A percentile compares a stretch with the other conserved stretches of the same genome.
Evolutionary conservation across 1,284 basidiomycete genomes (phyloP).

Genomic region (Apiotrichum brassicae): DNA sequence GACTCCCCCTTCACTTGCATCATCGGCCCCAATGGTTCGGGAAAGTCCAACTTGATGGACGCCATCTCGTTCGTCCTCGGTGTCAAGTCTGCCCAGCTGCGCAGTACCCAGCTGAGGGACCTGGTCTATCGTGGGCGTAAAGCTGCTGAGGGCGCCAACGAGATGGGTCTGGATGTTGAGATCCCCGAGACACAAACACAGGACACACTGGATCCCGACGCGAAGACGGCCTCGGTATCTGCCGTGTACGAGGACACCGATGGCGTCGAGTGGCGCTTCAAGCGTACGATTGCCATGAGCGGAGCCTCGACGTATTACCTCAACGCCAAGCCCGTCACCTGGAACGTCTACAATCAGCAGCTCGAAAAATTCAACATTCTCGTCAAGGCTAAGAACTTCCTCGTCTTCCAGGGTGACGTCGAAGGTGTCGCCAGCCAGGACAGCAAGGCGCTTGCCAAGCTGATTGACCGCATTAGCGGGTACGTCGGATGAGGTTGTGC

Average conservation of each 20-base stretch:
- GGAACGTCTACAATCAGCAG: constrained; percentile 75
- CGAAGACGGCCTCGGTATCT: constrained; percentile 88
- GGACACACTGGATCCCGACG: constrained; percentile 50
- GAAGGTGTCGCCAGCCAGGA: constrained; percentile 96
- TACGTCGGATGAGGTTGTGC: constrained; percentile 22
- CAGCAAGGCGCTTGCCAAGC: constrained; percentile 75
- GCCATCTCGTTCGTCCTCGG: constrained; percentile 99
- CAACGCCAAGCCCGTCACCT: constrained; percentile 69
- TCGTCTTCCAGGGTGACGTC: constrained; percentile 99
- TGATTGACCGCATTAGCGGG: constrained; percentile 95
- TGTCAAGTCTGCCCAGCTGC: constrained; percentile 85
- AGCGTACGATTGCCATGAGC: constrained; percentile 67
- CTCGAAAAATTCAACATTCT: constrained; percentile 88
- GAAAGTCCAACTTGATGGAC: constrained; percentile 99
- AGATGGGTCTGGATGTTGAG: constrained; percentile 45
- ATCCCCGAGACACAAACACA: constrained; percentile 23
- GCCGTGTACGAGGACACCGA: constrained; percentile 77
- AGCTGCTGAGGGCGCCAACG: constrained; percentile 49
- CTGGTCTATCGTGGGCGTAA: constrained; percentile 87
- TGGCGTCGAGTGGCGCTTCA: constrained; percentile 76
- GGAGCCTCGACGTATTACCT: constrained; percentile 85
- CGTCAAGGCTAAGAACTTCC: constrained; percentile 98
- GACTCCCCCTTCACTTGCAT: constrained; percentile 76
- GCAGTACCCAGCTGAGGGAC: constrained; percentile 89
- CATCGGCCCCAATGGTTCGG: constrained; percentile 97